phyloP scores from a whole-genome alignment of 768 basidiomycete species.

The Hirschioporus abietinus region DNA sequence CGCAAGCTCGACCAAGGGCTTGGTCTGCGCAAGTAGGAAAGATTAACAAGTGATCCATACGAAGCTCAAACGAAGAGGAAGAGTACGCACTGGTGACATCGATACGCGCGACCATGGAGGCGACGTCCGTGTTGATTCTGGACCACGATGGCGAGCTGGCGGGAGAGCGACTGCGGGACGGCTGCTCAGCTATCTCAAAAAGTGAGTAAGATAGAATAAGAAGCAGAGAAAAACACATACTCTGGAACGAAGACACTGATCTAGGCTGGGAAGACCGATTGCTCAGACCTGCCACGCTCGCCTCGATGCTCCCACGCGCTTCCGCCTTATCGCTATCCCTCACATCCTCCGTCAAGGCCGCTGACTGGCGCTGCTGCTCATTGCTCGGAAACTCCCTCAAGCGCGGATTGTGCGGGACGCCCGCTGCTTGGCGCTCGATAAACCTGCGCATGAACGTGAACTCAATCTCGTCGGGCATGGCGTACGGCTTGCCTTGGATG shows the following conservation, averaged over 20 bases:
- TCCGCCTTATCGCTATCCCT: background rate
- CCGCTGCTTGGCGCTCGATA: slow-evolving; percentile 71
- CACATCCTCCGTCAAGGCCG: background rate
- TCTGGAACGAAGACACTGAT: too few relatives aligned
- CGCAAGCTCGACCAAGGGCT: background rate
- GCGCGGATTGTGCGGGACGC: slow-evolving; percentile 75
- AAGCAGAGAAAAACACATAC: too few relatives aligned
- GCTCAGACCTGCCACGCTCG: too few relatives aligned
- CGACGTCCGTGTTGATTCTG: background rate
- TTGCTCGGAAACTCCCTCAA: slow-evolving; percentile 41
- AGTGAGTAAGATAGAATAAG: too few relatives aligned
- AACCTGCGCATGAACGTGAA: slow-evolving; percentile 76
- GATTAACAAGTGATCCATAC: background rate
- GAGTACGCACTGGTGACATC: background rate
- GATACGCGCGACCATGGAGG: background rate
- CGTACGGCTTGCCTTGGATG: slow-evolving; percentile 76
- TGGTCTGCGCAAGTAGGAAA: background rate
- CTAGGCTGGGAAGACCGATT: too few relatives aligned
- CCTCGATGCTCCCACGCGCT: too few relatives aligned
- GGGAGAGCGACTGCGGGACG: too few relatives aligned
- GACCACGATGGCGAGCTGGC: background rate
- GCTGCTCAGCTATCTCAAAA: too few relatives aligned
- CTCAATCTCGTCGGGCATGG: slow-evolving; percentile 76
- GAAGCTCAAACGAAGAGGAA: background rate
- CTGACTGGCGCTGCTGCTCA: background rate